A percentile compares a stretch with the other conserved stretches of the same genome.
Evolutionary conservation across 208 protist genomes (phyloP).

Genomic region (Vickermania spadyakhi): DNA sequence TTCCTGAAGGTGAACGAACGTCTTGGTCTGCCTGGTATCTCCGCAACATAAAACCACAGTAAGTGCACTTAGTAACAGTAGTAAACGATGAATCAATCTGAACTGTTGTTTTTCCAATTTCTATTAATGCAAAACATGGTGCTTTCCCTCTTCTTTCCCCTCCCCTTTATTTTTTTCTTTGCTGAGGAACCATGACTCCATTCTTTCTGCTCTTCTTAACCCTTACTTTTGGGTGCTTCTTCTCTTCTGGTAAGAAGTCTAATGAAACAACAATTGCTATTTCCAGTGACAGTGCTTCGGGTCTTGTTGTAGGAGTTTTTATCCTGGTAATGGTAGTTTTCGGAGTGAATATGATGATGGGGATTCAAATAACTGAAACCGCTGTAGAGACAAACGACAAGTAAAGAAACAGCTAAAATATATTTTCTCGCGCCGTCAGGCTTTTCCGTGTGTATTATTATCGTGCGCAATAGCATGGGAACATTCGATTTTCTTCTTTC

Average conservation of each 20-base stretch:
- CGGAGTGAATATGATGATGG: slow-evolving; percentile 59
- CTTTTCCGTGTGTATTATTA: too few species aligned
- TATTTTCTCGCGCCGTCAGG: too few species aligned
- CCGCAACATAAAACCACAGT: slow-evolving; percentile 15
- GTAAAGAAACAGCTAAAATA: too few species aligned
- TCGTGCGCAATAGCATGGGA: neutral
- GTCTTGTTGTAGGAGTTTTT: slow-evolving; percentile 45
- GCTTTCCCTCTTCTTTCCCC: slow-evolving; percentile 1
- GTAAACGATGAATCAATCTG: too few species aligned
- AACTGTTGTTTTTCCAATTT: slow-evolving; percentile 4
- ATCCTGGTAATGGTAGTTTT: slow-evolving; percentile 57
- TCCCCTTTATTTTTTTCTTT: slow-evolving; percentile 2
- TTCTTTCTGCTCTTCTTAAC: neutral
- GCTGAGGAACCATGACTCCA: neutral
- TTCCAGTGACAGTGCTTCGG: slow-evolving; percentile 47
- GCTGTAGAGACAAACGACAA: slow-evolving; percentile 10
- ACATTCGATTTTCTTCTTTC: neutral
- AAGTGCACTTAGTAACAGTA: too few species aligned
- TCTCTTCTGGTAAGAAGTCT: slow-evolving; percentile 6
- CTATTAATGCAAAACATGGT: neutral
- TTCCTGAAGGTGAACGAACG: slow-evolving; percentile 21
- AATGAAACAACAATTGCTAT: slow-evolving; percentile 40
- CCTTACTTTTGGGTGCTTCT: slow-evolving; percentile 14
- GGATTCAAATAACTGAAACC: slow-evolving; percentile 62
- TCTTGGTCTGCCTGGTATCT: slow-evolving; percentile 41